Percentiles rank a stretch among this genome's conserved stretches.
Evolutionary conservation across 169 alveolate genomes (phyloP).

Genomic region (Babesia bovis): DNA sequence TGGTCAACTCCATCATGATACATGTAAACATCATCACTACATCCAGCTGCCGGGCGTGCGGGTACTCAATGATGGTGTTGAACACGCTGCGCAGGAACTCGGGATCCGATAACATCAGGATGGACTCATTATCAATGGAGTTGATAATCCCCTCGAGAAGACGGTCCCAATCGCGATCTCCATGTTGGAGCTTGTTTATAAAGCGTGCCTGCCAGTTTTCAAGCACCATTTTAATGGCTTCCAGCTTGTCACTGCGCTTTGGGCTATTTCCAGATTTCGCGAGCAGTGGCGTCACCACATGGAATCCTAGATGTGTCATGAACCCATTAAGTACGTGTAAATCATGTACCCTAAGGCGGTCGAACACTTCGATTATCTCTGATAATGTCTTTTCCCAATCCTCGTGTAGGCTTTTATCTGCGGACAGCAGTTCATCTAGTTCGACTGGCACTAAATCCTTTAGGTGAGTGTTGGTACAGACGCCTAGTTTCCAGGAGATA

Average conservation of each 20-base stretch:
- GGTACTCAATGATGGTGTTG: conserved; percentile 5
- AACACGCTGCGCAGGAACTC: conserved; percentile 25
- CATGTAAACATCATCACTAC: conserved; percentile 19
- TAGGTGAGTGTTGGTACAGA: background rate
- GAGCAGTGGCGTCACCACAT: conserved; percentile 23
- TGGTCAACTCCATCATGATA: conserved; percentile 8
- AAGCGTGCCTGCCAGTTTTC: conserved; percentile 31
- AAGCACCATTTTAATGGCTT: background rate
- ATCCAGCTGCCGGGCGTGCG: conserved; percentile 15
- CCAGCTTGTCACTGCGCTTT: background rate
- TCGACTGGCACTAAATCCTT: conserved; percentile 9
- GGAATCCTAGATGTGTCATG: conserved; percentile 27
- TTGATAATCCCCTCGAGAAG: conserved; percentile 1
- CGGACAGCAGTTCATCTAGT: background rate
- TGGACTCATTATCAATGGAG: conserved; percentile 1
- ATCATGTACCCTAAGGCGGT: conserved; percentile 24
- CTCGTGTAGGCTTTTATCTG: conserved; percentile 3
- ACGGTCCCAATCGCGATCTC: background rate
- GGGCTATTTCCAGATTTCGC: background rate
- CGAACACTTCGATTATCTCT: conserved; percentile 22
- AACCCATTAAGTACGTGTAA: background rate
- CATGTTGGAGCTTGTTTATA: conserved; percentile 1
- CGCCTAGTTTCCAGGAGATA: conserved; percentile 11
- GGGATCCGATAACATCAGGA: conserved; percentile 14
- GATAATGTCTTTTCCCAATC: conserved; percentile 15